A percentile compares a stretch with the other conserved stretches of the same genome.
Evolutionary conservation across 1,284 basidiomycete genomes (phyloP).

Genomic region (Tilletia indica): DNA sequence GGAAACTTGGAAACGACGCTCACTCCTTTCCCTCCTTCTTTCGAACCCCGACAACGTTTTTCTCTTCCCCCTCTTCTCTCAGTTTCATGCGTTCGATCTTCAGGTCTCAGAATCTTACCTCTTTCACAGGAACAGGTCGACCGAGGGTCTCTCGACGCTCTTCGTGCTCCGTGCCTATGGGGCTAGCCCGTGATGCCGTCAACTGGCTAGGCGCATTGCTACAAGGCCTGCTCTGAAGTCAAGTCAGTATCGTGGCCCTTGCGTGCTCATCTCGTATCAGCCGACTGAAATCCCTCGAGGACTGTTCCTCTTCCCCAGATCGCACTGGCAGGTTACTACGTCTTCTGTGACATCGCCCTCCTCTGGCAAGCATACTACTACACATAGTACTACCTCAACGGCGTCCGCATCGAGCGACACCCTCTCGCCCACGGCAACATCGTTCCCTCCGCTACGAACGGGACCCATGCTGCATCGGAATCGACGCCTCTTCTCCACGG

Average conservation of each 20-base stretch:
- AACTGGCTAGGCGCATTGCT: constrained; percentile 75
- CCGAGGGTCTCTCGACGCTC: constrained; percentile 78
- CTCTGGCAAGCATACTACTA: constrained; percentile 15
- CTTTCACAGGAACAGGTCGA: no score
- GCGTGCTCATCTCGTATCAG: no score
- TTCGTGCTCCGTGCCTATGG: constrained; percentile 72
- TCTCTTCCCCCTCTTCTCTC: no score
- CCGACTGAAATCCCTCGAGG: neutral
- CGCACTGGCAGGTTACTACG: constrained; percentile 66
- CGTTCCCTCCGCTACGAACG: neutral
- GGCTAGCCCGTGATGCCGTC: constrained; percentile 78
- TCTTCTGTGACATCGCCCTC: constrained; percentile 71
- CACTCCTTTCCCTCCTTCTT: no score
- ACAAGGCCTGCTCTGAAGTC: constrained; percentile 76
- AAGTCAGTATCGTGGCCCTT: constrained; percentile 65
- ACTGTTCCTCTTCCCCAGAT: constrained; percentile 29
- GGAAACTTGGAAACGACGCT: no score
- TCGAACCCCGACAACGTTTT: no score
- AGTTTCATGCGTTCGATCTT: no score
- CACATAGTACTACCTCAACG: constrained; percentile 14
- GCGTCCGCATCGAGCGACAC: constrained; percentile 6
- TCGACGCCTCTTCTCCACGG: neutral
- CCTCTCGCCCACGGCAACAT: constrained; percentile 8
- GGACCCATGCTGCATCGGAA: neutral
- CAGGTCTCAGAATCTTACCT: no score